A percentile compares a stretch with the other conserved stretches of the same genome.
These are phyloP conservation scores for Fusarium sterilihyphosum DNA, from an alignment of 2,329 filamentous ascomycete genomes.

Conservation along the genomic window DNA sequence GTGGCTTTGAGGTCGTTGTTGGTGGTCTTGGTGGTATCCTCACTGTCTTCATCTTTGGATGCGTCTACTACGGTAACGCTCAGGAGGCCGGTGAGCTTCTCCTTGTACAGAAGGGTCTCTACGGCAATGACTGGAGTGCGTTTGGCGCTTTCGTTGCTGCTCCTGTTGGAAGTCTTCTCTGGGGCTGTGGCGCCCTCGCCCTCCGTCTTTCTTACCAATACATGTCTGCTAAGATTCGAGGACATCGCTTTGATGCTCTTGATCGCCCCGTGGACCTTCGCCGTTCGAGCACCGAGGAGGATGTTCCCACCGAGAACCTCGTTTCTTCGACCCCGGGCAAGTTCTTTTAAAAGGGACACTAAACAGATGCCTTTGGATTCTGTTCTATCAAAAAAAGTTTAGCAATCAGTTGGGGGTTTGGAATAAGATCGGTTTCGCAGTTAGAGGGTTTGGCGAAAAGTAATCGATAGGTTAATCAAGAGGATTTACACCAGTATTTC, in stretches of 20 bases:
- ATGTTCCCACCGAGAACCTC: constrained; percentile 37
- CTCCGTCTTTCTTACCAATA: constrained; percentile 70
- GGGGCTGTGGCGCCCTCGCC: constrained; percentile 71
- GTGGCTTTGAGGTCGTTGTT: constrained; percentile 81
- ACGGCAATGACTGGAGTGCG: constrained; percentile 80
- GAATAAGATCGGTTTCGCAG: neutral
- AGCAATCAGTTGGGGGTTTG: neutral
- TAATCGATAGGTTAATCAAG: neutral
- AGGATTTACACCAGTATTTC: neutral
- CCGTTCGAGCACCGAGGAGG: constrained; percentile 45
- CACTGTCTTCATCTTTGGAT: constrained; percentile 83
- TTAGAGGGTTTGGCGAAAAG: neutral
- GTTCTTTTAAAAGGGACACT: constrained; percentile 58
- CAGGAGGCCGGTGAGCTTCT: constrained; percentile 72
- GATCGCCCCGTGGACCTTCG: constrained; percentile 60
- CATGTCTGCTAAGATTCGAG: constrained; percentile 64
- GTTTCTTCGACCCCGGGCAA: constrained; percentile 57
- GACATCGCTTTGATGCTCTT: constrained; percentile 72
- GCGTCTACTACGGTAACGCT: constrained; percentile 78
- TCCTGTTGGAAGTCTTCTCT: constrained; percentile 78
- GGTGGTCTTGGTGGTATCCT: constrained; percentile 82
- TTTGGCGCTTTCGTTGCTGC: constrained; percentile 87
- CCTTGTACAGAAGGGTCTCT: constrained; percentile 77
- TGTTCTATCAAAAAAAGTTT: neutral
- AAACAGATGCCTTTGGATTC: constrained; percentile 11